Percentiles rank a stretch among this genome's conserved stretches.
Evolutionary conservation across 495 filamentous ascomycete species (phyloP).

Genomic region (Penicillium parvum): DNA sequence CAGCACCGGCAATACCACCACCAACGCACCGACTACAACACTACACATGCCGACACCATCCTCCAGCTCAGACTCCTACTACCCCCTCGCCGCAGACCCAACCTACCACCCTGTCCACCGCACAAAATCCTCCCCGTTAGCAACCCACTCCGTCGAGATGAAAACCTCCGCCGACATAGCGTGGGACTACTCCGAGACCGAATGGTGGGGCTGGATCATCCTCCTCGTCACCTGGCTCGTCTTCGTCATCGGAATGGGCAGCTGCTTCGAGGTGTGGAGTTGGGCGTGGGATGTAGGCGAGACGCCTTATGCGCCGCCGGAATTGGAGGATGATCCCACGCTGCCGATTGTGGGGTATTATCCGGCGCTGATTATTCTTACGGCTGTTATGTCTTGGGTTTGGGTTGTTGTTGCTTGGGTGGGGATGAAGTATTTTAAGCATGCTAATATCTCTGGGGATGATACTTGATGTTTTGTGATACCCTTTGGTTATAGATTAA

Average conservation of each 20-base stretch:
- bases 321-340: slow-evolving; percentile 88
- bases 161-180: slow-evolving; percentile 40
- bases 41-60: slow-evolving; percentile 42
- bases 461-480: slow-evolving; percentile 50
- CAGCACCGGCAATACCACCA: slow-evolving; percentile 3
- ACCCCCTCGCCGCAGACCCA: slow-evolving; percentile 39
- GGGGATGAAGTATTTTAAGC: slow-evolving; percentile 98
- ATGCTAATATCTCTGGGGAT: slow-evolving; percentile 77
- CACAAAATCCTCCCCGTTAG: slow-evolving; percentile 57
- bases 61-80: slow-evolving; percentile 68
- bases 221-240: slow-evolving; percentile 86
- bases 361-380: slow-evolving; percentile 87
- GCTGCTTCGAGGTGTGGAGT: slow-evolving; percentile 94
- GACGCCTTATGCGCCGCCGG: slow-evolving; percentile 87
- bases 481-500: not conserved
- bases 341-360: slow-evolving; percentile 96
- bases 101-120: slow-evolving; percentile 41
- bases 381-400: slow-evolving; percentile 95
- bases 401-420: slow-evolving; percentile 97
- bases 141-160: slow-evolving; percentile 38
- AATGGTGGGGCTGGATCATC: slow-evolving; percentile 95
- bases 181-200: slow-evolving; percentile 89
- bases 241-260: slow-evolving; percentile 93
- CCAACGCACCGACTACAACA: slow-evolving; percentile 3
- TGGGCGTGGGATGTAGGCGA: slow-evolving; percentile 99